Evolutionary conservation across 2,329 filamentous ascomycete genomes (phyloP).

Genomic region (Colletotrichum graminicola): DNA sequence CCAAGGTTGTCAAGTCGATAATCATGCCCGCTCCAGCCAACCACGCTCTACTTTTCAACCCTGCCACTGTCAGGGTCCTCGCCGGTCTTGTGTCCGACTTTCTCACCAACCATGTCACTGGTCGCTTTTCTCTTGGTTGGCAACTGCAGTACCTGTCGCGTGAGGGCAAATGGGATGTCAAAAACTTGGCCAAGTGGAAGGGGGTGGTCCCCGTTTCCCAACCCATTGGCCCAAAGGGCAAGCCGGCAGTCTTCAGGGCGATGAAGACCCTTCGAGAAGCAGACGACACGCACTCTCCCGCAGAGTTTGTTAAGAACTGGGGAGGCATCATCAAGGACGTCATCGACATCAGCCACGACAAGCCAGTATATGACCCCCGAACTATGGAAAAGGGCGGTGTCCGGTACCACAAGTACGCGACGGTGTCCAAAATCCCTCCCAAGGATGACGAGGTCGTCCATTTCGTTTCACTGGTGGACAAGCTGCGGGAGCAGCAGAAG

Average conservation of each 20-base stretch:
- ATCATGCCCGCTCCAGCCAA: constrained; percentile 82
- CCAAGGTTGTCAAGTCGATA: constrained; percentile 72
- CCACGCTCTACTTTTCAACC: constrained; percentile 87
- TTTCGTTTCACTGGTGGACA: constrained; percentile 70
- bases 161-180: constrained; percentile 97
- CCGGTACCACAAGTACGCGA: constrained; percentile 88
- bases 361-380: constrained; percentile 86
- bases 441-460: constrained; percentile 64
- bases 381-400: constrained; percentile 75
- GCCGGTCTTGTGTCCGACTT: constrained; percentile 88
- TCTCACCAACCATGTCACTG: constrained; percentile 78
- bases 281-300: constrained; percentile 84
- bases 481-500: constrained; percentile 68
- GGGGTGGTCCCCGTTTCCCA: constrained; percentile 81
- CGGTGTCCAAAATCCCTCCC: constrained; percentile 91
- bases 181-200: constrained; percentile 94
- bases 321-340: constrained; percentile 77
- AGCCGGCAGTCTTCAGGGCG: constrained; percentile 78
- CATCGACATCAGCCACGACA: constrained; percentile 91
- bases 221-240: constrained; percentile 70
- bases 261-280: constrained; percentile 95
- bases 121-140: constrained; percentile 86
- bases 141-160: constrained; percentile 90
- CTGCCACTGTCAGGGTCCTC: constrained; percentile 79
- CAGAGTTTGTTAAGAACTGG: constrained; percentile 77